Base-by-base conservation (phyloP, 129 eudicot species). In the Lonicera japonica region DNA sequence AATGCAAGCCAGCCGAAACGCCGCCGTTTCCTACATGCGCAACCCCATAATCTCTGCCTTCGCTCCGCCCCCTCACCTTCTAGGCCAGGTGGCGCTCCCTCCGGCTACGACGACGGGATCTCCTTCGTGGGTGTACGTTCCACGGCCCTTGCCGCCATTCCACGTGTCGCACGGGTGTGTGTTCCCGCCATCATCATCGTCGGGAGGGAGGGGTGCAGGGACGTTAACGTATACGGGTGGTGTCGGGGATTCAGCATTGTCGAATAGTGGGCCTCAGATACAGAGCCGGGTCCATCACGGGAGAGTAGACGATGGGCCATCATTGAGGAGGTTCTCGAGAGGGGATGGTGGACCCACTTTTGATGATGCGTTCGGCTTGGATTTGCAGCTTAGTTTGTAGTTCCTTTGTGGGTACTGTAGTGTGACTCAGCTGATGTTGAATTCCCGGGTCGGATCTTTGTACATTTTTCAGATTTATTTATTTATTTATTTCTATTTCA, bases 21-120 rank as follows among this genome's bases (percentile, higher is more conserved):
- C 94, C 1, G 95, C 95, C 67, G 91, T 83, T 63, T 73, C 97
- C 3, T 91, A 83, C 70, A 80, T 84, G 71, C 74, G 88, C 6
- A 91, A 91, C 81, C 96, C 98, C 0, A 87, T 91, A 2, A 74
- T 78, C 52, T 91, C 98, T 34, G 95, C 98, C 67, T 91, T 91
- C 14, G 78, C 95, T 9, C 90, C 95, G 22, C 95, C 98, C 25
- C 70, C 86, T 19, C 94, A 91, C 70, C 88, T 91, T 77, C 79
- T 91, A 15, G 51, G 83, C 12, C 66, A 82, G 14, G 70, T 78
- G 70, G 76, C 84, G 10, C 51, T 74, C 11, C 96, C 82, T 0
- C 72, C 88, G 0, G 73, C 77, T 1, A 77, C 82, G 0, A 79
- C 68, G 14, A 58, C 63, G 59, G 54, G 72, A 0, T 55, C 87